Evolutionary conservation across 1,139 yeast genomes (phyloP), one percentile per base, ranked within the genome.

Genomic region (Saccharomyces hybrid): DNA sequence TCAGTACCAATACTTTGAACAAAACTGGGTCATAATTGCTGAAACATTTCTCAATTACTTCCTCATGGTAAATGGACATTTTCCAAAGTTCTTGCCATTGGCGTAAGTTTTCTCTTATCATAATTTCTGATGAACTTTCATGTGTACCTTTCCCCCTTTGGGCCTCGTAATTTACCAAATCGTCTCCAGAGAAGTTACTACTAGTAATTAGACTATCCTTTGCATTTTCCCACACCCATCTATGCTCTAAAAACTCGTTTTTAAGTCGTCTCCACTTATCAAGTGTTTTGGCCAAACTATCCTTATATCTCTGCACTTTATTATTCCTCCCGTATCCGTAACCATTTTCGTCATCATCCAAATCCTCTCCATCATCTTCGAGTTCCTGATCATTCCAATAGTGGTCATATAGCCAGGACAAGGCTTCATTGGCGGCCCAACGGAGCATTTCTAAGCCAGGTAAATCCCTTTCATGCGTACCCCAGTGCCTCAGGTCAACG

Each of bases 401-500:
- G 64, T 86, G 76, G 9, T 75, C 79, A 69, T 77, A 78, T 2
- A 93, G 71, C 98, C 99, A 95, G 7, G 71, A 73, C 50, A 91
- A 68, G 0, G 96, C 96, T 55, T 79, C 74, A 5, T 67, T 64
- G 5, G 83, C 72, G 5, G 84, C 81, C 31, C 74, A 68, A 46
- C 96, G 74, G 26, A 93, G 75, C 71, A 87, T 76, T 49, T 78
- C 82, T 47, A 89, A 63, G 41, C 86, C 77, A 0, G 98, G 97
- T 25, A 93, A 71, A 14, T 74, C 77, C 34, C 72, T 60, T 61
- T 93, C 98, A 68, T 95, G 99, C 0, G 99, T 93, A 5, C 96
- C 93, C 67, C 83, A 80, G 68, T 95, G 99, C 58, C 99, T 75
- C 46, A 90, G 67, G 66, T 95, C 99, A 0, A 95, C 99, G 70